These are phyloP conservation scores for Halenospora varia DNA, from an alignment of 495 filamentous ascomycete genomes.

Conservation along the genomic window DNA sequence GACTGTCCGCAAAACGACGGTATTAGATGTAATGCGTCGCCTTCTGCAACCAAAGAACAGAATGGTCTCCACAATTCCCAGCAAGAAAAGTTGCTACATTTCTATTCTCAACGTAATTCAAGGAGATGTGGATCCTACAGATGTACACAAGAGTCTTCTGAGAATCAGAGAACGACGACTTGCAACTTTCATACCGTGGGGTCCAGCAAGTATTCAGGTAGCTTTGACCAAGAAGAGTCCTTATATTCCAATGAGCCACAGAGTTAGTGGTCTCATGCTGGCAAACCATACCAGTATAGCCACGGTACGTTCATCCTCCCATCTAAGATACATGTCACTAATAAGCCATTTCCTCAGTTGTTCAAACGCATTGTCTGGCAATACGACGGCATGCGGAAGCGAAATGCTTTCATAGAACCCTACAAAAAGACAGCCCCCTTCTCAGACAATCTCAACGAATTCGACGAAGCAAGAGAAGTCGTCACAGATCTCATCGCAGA, in stretches of 20 bases:
- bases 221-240: slow-evolving; percentile 94
- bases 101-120: slow-evolving; percentile 98
- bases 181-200: slow-evolving; percentile 98
- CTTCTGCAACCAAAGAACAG: slow-evolving; percentile 96
- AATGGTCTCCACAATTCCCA: slow-evolving; percentile 94
- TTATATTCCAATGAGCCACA: slow-evolving; percentile 84
- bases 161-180: slow-evolving; percentile 92
- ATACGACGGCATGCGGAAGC: slow-evolving; percentile 89
- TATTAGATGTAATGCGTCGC: slow-evolving; percentile 94
- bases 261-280: slow-evolving; percentile 94
- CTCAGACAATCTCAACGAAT: slow-evolving; percentile 83
- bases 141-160: slow-evolving; percentile 95
- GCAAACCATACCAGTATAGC: slow-evolving; percentile 98
- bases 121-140: slow-evolving; percentile 94
- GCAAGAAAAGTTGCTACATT: slow-evolving; percentile 97
- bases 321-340: slow-evolving; percentile 8
- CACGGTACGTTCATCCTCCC: slow-evolving; percentile 47
- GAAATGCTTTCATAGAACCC: slow-evolving; percentile 91
- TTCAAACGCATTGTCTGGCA: slow-evolving; percentile 90
- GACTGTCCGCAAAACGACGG: slow-evolving; percentile 95
- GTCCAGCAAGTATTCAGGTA: slow-evolving; percentile 96
- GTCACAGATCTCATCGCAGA: slow-evolving; percentile 84
- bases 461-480: slow-evolving; percentile 88
- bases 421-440: slow-evolving; percentile 96
- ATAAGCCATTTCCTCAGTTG: slow-evolving; percentile 38